phyloP scores from a whole-genome alignment of 2,329 filamentous ascomycete species.

The Sporothrix pallida region DNA sequence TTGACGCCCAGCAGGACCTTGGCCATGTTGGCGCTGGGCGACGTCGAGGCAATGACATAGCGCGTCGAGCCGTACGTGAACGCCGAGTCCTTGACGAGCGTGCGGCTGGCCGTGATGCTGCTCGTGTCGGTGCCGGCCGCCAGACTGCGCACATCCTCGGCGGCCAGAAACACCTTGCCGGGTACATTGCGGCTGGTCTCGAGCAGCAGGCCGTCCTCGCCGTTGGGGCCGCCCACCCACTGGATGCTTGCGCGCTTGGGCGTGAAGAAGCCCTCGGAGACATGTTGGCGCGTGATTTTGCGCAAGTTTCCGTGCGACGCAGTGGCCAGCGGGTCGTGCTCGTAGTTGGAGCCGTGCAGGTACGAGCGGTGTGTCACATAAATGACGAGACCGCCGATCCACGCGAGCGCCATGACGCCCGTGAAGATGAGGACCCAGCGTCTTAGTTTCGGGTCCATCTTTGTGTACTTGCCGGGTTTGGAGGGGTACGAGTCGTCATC shows the following conservation, averaged over 20 bases:
- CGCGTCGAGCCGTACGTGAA: conserved; percentile 66
- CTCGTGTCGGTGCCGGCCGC: conserved; percentile 49
- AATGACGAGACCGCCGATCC: conserved; percentile 70
- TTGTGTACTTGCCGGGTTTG: conserved; percentile 46
- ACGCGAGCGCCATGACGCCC: conserved; percentile 67
- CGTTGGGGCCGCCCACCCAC: conserved; percentile 77
- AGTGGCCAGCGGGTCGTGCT: conserved; percentile 72
- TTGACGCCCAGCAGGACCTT: conserved; percentile 84
- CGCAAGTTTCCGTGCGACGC: conserved; percentile 67
- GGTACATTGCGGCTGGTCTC: conserved; percentile 61
- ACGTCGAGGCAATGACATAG: conserved; percentile 65
- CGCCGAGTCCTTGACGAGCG: conserved; percentile 72
- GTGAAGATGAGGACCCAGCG: conserved; percentile 66
- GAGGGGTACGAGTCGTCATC: conserved; percentile 19
- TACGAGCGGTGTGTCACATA: conserved; percentile 71
- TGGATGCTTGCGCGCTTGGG: conserved; percentile 69
- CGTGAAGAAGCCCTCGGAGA: conserved; percentile 69
- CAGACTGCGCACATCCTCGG: conserved; percentile 77
- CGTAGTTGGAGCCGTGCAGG: conserved; percentile 64
- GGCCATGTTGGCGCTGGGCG: conserved; percentile 82
- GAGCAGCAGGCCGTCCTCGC: conserved; percentile 83
- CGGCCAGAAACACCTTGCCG: conserved; percentile 77
- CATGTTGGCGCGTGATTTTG: conserved; percentile 73
- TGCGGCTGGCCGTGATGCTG: conserved; percentile 55
- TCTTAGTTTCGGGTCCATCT: conserved; percentile 70